Evolutionary conservation across 371 early-diverging fungal species (phyloP).

Genomic region (Haplosporangium sp.): DNA sequence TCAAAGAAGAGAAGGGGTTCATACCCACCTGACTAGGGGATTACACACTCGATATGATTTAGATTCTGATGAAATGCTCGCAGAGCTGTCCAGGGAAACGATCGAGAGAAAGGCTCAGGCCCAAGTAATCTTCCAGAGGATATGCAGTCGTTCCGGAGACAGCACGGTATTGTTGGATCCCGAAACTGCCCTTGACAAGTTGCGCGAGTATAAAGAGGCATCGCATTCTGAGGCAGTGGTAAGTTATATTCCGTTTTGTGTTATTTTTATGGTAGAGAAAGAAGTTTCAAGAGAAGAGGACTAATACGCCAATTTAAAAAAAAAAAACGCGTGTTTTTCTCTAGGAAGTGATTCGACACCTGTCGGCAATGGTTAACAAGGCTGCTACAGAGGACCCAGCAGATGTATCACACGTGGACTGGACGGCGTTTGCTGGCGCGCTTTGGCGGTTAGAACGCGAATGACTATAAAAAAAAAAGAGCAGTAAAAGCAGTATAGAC

Average conservation of each 20-base stretch:
- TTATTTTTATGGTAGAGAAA: too few relatives aligned
- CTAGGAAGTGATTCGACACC: constrained; percentile 20
- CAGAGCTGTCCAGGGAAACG: neutral
- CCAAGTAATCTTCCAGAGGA: constrained; percentile 23
- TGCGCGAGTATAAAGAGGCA: constrained; percentile 15
- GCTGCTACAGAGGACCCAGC: neutral
- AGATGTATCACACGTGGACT: constrained; percentile 7
- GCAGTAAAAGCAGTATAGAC: neutral
- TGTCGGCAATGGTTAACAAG: constrained; percentile 8
- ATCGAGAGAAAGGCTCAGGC: constrained; percentile 29
- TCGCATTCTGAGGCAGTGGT: constrained; percentile 31
- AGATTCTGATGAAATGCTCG: neutral
- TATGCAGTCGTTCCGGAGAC: constrained; percentile 6
- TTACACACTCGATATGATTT: too few relatives aligned
- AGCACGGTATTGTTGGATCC: neutral
- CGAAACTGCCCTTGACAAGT: neutral
- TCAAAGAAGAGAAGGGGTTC: too few relatives aligned
- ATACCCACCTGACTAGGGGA: too few relatives aligned
- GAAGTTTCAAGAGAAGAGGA: too few relatives aligned
- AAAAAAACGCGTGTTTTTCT: neutral
- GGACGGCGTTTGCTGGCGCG: constrained; percentile 8
- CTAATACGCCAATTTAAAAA: too few relatives aligned
- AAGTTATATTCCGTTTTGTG: neutral
- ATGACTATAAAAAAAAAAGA: neutral
- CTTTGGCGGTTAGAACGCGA: neutral